Evolutionary conservation across 805 yeast genomes (phyloP).

Genomic region (Ogataea parapolymorpha): DNA sequence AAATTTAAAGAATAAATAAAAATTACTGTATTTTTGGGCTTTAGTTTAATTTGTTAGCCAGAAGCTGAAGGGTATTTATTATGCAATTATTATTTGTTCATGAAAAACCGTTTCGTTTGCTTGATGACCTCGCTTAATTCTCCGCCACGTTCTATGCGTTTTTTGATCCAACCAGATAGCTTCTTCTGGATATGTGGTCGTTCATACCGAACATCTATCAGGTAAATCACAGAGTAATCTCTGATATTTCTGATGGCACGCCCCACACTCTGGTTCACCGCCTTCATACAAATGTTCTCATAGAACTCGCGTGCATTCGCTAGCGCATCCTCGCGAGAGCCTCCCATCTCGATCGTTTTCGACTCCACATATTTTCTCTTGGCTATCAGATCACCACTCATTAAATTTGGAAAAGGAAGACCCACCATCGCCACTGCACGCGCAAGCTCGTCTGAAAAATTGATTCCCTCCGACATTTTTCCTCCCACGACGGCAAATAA

Average conservation of each 20-base stretch:
- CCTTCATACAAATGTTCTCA: slow-evolving; percentile 85
- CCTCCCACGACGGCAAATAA: slow-evolving; percentile 90
- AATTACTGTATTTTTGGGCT: neutral
- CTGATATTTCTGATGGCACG: slow-evolving; percentile 81
- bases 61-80: neutral
- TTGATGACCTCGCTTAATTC: slow-evolving; percentile 6
- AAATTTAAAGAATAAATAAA: neutral
- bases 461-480: slow-evolving; percentile 88
- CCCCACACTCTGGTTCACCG: slow-evolving; percentile 90
- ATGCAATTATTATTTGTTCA: slow-evolving; percentile 2
- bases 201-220: slow-evolving; percentile 64
- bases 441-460: slow-evolving; percentile 84
- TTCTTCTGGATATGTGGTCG: slow-evolving; percentile 46
- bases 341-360: slow-evolving; percentile 46
- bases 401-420: slow-evolving; percentile 82
- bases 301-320: slow-evolving; percentile 54
- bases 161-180: slow-evolving; percentile 71
- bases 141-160: slow-evolving; percentile 26
- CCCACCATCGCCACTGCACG: slow-evolving; percentile 86
- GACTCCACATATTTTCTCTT: slow-evolving; percentile 62
- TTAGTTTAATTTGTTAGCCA: slow-evolving; percentile 1
- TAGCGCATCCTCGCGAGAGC: slow-evolving; percentile 42
- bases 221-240: slow-evolving; percentile 74
- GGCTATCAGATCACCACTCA: slow-evolving; percentile 77
- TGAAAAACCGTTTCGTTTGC: slow-evolving; percentile 15